A percentile compares a stretch with the other conserved stretches of the same genome.
phyloP scores from a whole-genome alignment of 176 grass and related monocot species.

The Aechmea fasciata region DNA sequence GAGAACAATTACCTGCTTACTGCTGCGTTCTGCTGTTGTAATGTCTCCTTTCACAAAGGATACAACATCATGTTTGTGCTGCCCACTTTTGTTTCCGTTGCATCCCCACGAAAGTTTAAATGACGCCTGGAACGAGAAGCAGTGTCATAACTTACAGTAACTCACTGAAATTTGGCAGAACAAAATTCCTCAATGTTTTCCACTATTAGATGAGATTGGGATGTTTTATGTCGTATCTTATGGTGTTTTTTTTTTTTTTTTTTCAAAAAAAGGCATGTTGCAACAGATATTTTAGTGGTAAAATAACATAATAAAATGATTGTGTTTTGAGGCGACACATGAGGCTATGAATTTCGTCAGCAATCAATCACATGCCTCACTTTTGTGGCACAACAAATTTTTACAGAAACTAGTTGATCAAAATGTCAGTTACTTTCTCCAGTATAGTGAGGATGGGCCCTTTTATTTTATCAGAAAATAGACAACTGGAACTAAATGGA shows the following conservation, averaged over 20 bases:
- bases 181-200: background rate
- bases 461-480: too few species aligned
- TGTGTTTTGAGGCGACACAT: too few species aligned
- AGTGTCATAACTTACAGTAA: background rate
- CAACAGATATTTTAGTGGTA: too few species aligned
- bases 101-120: slow-evolving; percentile 94
- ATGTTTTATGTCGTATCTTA: too few species aligned
- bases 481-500: too few species aligned
- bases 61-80: slow-evolving; percentile 98
- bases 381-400: background rate
- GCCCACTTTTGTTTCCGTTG: slow-evolving; percentile 85
- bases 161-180: background rate
- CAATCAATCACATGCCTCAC: background rate
- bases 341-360: background rate
- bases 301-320: too few species aligned
- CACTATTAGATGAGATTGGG: too few species aligned
- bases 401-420: background rate
- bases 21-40: slow-evolving; percentile 92
- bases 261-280: too few species aligned
- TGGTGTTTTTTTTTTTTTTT: too few species aligned
- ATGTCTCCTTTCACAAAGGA: slow-evolving; percentile 99
- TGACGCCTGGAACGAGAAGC: slow-evolving; percentile 28
- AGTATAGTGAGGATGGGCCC: too few species aligned
- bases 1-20: slow-evolving; percentile 64
- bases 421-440: background rate